Base-by-base conservation (phyloP, 2,329 filamentous ascomycete species). In the Thermothelomyces thermophilus region DNA sequence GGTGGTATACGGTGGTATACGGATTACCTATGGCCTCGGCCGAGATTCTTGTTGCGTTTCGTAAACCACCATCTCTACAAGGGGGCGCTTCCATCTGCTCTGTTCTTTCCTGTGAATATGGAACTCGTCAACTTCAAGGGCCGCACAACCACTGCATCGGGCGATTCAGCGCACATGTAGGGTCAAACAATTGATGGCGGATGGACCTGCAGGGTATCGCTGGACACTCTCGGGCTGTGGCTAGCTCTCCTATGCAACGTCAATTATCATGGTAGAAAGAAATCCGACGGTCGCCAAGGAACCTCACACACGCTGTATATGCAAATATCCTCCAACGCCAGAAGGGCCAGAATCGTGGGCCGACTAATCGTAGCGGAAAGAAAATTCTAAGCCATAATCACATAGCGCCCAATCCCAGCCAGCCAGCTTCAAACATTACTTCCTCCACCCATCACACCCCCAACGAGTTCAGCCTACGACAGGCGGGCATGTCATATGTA, bases 401-500 rank as follows among this genome's bases (percentile, higher is more conserved):
- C 36, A 34, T 14, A 20, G 14, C 22, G n/a, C n/a, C n/a, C n/a
- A n/a, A 7, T 26, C n/a, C 22, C 17, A 24, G 3, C 24, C n/a
- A n/a, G 9, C 24, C 24, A 26, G 9, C 30, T 19, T 19, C 20
- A 42, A 34, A 31, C 41, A 48, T 37, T 44, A 41, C 11, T 1
- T 11, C 22, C 19, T 3, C 40, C 8, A 14, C 26, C 3, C 24
- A 19, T 28, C 46, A 54, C 44, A 49, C 19, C 28, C 41, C 28
- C 33, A 54, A 17, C 36, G 48, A 46, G n/a, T 56, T 53, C 53
- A 83, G 64, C 55, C 76, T 69, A 53, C 73, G 66, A 62, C 80
- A 84, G 48, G 72, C 72, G 14, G 71, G 70, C 71, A 74, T 75
- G 53, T 72, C 69, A 54, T 70, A 76, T 16, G 68, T 66, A 30